These are phyloP conservation scores for Verticillium alfalfae DNA, from an alignment of 2,329 filamentous ascomycete genomes.

Conservation along the genomic window DNA sequence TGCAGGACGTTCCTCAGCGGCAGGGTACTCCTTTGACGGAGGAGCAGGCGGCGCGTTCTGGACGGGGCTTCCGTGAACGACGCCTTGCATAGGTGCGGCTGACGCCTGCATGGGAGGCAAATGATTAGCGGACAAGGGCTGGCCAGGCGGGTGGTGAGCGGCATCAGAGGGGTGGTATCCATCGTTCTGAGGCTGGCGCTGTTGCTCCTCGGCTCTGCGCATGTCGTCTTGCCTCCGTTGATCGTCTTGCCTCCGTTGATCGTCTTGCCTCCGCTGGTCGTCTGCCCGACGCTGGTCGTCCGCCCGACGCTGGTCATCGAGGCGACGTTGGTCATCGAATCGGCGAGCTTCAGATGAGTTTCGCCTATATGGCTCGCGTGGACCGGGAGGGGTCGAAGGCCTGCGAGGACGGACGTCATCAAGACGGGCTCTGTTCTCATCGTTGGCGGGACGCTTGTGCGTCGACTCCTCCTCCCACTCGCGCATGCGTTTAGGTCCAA, in stretches of 20 bases:
- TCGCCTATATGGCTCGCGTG: conserved; percentile 64
- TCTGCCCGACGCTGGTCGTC: conserved; percentile 49
- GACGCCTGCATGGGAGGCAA: conserved; percentile 60
- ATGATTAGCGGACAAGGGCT: conserved; percentile 37
- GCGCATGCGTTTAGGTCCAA: conserved; percentile 74
- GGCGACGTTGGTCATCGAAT: conserved; percentile 57
- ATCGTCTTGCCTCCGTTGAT: conserved; percentile 44
- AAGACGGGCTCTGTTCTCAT: conserved; percentile 80
- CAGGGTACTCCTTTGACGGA: conserved; percentile 44
- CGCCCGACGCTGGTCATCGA: conserved; percentile 46
- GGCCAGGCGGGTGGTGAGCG: conserved; percentile 72
- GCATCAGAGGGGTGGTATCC: conserved; percentile 89
- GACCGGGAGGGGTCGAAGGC: conserved; percentile 59
- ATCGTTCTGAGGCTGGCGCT: conserved; percentile 57
- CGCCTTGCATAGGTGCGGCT: conserved; percentile 47
- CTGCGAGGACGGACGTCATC: conserved; percentile 80
- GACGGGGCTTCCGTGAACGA: conserved; percentile 41
- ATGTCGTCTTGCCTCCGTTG: conserved; percentile 49
- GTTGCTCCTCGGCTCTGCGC: conserved; percentile 53
- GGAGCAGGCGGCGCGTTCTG: conserved; percentile 17
- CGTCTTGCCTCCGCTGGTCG: conserved; percentile 48
- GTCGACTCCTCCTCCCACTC: conserved; percentile 87
- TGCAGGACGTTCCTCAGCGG: conserved; percentile 51
- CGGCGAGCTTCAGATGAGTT: conserved; percentile 70
- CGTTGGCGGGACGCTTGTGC: conserved; percentile 80